A percentile compares a stretch with the other conserved stretches of the same genome.
Conservation (phyloP, 495 filamentous ascomycete genomes). For the Hypoxylon trugodes region DNA sequence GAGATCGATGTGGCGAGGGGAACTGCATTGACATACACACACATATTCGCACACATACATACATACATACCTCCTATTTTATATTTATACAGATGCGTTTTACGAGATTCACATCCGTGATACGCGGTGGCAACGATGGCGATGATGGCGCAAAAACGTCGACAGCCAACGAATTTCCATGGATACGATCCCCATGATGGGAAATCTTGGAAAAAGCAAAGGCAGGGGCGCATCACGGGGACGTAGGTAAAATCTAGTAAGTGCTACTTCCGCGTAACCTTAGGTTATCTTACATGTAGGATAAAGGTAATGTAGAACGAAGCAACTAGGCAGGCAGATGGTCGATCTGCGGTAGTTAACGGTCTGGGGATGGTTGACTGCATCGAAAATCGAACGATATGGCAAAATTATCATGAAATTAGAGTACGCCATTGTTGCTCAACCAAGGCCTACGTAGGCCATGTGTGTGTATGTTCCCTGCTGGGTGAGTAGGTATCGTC, state of each 20-base stretch:
- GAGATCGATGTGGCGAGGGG: background rate
- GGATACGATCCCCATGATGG: too few relatives aligned
- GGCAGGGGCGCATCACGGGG: conserved; percentile 6
- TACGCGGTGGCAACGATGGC: conserved; percentile 24
- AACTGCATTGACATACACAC: background rate
- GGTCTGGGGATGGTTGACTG: conserved; percentile 12
- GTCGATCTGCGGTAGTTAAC: conserved; percentile 11
- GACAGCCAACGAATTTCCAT: conserved; percentile 4
- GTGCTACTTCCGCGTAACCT: conserved; percentile 8
- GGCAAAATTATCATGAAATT: conserved; percentile 14
- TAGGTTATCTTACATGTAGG: too few relatives aligned
- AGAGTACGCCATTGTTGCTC: conserved; percentile 15
- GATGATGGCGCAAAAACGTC: conserved; percentile 16
- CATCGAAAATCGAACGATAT: too few relatives aligned
- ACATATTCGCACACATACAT: conserved; percentile 1
- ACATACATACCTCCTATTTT: background rate
- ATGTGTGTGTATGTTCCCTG: conserved; percentile 4
- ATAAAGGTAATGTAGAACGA: too few relatives aligned
- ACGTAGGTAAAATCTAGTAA: too few relatives aligned
- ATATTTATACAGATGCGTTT: conserved; percentile 2
- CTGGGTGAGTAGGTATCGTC: conserved; percentile 11
- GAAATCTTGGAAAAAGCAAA: background rate
- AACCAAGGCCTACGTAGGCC: background rate
- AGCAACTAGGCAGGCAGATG: too few relatives aligned
- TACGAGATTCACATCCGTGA: conserved; percentile 15